These are phyloP conservation scores for Skeletonema menzelii DNA, from an alignment of 108 stramenopile genomes.

Conservation along the genomic window DNA sequence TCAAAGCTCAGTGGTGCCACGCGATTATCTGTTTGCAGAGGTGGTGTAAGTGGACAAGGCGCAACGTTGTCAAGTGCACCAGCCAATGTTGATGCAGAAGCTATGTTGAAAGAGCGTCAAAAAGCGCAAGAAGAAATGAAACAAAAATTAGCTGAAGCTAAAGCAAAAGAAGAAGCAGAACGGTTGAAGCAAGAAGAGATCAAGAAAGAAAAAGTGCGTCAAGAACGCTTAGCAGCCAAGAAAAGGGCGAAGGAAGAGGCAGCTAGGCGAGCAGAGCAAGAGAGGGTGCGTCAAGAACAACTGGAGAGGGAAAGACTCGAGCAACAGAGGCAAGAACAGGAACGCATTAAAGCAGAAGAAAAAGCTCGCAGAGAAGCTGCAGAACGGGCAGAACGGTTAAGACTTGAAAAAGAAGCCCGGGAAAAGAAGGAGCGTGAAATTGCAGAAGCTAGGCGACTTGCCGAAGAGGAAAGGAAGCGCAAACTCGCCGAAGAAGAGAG, in stretches of 20 bases:
- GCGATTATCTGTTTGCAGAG: conserved; percentile 80
- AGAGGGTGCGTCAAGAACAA: conserved; percentile 15
- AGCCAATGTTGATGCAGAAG: neutral
- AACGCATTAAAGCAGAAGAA: conserved; percentile 11
- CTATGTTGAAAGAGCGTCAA: conserved; percentile 11
- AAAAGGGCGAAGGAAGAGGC: conserved; percentile 16
- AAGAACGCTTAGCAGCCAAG: conserved; percentile 32
- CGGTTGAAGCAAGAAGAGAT: conserved; percentile 4
- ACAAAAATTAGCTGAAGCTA: conserved; percentile 12
- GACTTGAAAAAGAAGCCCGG: conserved; percentile 21
- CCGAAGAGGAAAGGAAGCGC: conserved; percentile 18
- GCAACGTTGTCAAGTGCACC: conserved; percentile 42
- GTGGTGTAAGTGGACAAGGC: conserved; percentile 76
- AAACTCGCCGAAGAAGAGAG: conserved; percentile 18
- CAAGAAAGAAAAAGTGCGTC: conserved; percentile 13
- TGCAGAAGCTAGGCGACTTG: conserved; percentile 11
- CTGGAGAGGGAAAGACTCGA: conserved; percentile 23
- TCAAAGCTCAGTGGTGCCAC: conserved; percentile 79
- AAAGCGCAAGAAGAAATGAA: conserved; percentile 31
- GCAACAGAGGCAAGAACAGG: conserved; percentile 13
- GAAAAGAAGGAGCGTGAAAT: conserved; percentile 28
- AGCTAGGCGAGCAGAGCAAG: conserved; percentile 19
- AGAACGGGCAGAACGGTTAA: conserved; percentile 29
- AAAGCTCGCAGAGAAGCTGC: conserved; percentile 21
- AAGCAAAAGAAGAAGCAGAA: conserved; percentile 14